Base-by-base conservation (phyloP, 2,329 filamentous ascomycete species). In the Tolypocladium pustulatum region DNA sequence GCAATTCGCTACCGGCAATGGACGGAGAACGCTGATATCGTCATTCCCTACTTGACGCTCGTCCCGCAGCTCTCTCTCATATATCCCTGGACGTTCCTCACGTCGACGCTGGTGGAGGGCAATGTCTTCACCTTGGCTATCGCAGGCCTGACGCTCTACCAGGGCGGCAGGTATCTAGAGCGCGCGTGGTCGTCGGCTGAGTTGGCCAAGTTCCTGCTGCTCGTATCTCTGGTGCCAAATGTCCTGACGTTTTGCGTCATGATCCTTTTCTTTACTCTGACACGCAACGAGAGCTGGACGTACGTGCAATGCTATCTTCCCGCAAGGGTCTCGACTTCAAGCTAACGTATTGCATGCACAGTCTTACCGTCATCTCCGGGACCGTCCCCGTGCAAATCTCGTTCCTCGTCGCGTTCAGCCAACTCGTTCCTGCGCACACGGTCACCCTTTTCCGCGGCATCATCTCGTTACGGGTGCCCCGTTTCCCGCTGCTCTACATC, bases 401-500 rank as follows among this genome's bases (percentile, higher is more conserved):
- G 61, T 97, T 97, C 77, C 88, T 99, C 61, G 90, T 97, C 67
- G 90, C 93, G 58, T 96, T 97, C 76, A 97, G 96, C 76, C 94
- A 99, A 75, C 89, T 99, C 55, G 89, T 97, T 40, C 94, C 94
- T 27, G 92, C 96, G 62, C 94, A 99, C 73, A 99, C 94, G 13
- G 93, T 97, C 57, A 94, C 93, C 5, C 84, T 99, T 60, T 93
- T 96, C 77, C 88, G 89, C 63, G 91, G 91, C 63, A 77, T 96
- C 61, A 72, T 97, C 60, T 96, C 94, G 61, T 85, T 97, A 72
- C 89, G 93, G 65, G 91, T 99, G 58, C 85, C 85, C 22, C 78
- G 82, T 54, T 85, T 86, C 65, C 84, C 84, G 13, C 77, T 96
- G 76, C 62, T 94, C 76, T 79, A 89, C 85, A 71, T 96, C 81